A percentile compares a stretch with the other conserved stretches of the same genome.
Evolutionary conservation across 1,284 basidiomycete genomes (phyloP).

Genomic region (Mycena citricolor): DNA sequence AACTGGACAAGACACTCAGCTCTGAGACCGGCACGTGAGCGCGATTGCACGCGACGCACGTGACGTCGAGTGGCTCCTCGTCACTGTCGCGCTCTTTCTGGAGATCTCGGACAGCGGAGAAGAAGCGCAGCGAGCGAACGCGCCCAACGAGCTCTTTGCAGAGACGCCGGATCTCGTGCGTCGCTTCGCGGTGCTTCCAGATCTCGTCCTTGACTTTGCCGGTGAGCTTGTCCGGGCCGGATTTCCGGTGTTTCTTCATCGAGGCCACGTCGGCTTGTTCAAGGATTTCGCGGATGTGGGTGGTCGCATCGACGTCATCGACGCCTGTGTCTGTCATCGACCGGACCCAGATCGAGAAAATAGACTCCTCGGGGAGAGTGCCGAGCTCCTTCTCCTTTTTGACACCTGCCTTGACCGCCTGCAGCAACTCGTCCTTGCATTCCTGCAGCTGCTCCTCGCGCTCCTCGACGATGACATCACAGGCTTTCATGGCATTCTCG

Average conservation of each 20-base stretch:
- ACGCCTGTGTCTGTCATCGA: constrained; percentile 66
- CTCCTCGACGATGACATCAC: constrained; percentile 86
- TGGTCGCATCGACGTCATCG: constrained; percentile 74
- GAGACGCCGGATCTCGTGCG: constrained; percentile 80
- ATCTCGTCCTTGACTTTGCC: constrained; percentile 60
- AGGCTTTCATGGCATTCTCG: constrained; percentile 84
- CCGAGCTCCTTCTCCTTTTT: constrained; percentile 67
- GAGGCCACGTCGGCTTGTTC: constrained; percentile 59
- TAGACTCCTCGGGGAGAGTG: constrained; percentile 64
- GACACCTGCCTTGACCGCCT: constrained; percentile 65
- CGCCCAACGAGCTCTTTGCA: constrained; percentile 88
- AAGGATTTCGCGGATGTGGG: constrained; percentile 58
- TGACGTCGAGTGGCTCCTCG: constrained; percentile 53
- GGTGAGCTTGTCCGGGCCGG: constrained; percentile 54
- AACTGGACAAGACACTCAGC: constrained; percentile 84
- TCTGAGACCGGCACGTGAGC: constrained; percentile 62
- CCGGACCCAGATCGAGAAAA: constrained; percentile 76
- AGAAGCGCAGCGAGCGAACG: constrained; percentile 86
- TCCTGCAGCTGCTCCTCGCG: constrained; percentile 77
- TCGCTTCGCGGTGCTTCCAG: constrained; percentile 85
- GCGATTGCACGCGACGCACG: constrained; percentile 62
- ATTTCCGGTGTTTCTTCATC: constrained; percentile 50
- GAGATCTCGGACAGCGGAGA: constrained; percentile 85
- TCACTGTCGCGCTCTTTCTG: constrained; percentile 79
- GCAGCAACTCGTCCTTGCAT: constrained; percentile 74